Conservation (phyloP, 192 early-diverging fungal species). For the Podila clonocystis region DNA sequence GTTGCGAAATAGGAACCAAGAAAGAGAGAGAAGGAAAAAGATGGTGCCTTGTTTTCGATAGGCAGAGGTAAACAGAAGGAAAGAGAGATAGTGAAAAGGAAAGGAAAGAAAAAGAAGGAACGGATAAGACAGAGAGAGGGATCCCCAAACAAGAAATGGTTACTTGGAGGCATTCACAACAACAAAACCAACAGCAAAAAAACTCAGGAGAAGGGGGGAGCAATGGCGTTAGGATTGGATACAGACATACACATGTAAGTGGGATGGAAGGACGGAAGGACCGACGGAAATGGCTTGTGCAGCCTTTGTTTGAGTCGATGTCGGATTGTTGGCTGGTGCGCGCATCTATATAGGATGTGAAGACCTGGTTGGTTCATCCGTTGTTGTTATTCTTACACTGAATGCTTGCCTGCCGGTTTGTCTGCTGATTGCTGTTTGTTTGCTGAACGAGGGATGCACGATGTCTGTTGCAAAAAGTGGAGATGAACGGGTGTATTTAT, state of each 20-base stretch:
- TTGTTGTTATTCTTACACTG: too few species aligned
- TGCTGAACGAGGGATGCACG: neutral
- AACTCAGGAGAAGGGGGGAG: neutral
- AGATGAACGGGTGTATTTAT: neutral
- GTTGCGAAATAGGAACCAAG: neutral
- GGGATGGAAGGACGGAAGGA: too few species aligned
- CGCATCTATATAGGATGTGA: too few species aligned
- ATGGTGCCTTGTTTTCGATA: neutral
- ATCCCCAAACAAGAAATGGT: too few species aligned
- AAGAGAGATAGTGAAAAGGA: neutral
- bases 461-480: conserved; percentile 8
- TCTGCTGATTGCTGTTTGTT: neutral
- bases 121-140: neutral
- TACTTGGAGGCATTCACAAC: neutral
- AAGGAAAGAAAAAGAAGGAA: neutral
- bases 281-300: neutral
- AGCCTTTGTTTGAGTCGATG: too few species aligned
- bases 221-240: too few species aligned
- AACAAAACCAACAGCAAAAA: neutral
- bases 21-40: neutral
- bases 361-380: too few species aligned
- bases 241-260: neutral
- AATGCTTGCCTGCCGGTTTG: too few species aligned
- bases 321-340: too few species aligned
- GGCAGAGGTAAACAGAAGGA: neutral